Evolutionary conservation across 2,329 filamentous ascomycete species (phyloP).

Genomic region (Chrysoporthe cubensis): DNA sequence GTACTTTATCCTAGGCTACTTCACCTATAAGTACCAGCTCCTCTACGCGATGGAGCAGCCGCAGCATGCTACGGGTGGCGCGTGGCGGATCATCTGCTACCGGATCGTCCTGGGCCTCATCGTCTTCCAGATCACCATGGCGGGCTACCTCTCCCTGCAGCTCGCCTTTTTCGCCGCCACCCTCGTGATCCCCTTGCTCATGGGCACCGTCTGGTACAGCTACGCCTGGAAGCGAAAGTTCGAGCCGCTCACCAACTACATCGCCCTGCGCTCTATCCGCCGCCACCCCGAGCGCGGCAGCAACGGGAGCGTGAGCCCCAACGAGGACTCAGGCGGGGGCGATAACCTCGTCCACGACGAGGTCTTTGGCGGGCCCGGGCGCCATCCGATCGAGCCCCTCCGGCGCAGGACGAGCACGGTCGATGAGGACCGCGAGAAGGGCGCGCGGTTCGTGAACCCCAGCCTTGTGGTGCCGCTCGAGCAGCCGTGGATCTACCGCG

Average conservation of each 20-base stretch:
- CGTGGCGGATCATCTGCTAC: constrained; percentile 97
- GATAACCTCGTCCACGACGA: constrained; percentile 40
- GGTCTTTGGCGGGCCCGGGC: constrained; percentile 39
- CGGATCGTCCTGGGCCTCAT: constrained; percentile 84
- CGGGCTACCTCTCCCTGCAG: constrained; percentile 78
- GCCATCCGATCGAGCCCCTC: constrained; percentile 43
- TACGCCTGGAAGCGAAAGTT: constrained; percentile 82
- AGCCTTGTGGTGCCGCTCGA: constrained; percentile 71
- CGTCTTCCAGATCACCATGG: constrained; percentile 90
- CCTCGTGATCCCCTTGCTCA: constrained; percentile 75
- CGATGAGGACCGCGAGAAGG: constrained; percentile 74
- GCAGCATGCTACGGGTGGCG: constrained; percentile 88
- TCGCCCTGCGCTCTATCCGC: constrained; percentile 84
- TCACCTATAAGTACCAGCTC: constrained; percentile 95
- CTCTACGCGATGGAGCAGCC: constrained; percentile 98
- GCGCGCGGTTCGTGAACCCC: constrained; percentile 74
- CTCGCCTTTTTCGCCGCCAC: constrained; percentile 73
- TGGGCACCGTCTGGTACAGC: constrained; percentile 85
- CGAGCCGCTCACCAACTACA: constrained; percentile 87
- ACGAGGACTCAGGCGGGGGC: constrained; percentile 37
- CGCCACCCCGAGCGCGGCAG: constrained; percentile 55
- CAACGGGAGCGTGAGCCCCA: constrained; percentile 46
- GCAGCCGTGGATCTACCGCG: constrained; percentile 70
- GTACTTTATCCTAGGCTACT: constrained; percentile 83
- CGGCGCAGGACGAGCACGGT: constrained; percentile 64